Evolutionary conservation across 1,284 basidiomycete species (phyloP).

Genomic region (Austropuccinia psidii): DNA sequence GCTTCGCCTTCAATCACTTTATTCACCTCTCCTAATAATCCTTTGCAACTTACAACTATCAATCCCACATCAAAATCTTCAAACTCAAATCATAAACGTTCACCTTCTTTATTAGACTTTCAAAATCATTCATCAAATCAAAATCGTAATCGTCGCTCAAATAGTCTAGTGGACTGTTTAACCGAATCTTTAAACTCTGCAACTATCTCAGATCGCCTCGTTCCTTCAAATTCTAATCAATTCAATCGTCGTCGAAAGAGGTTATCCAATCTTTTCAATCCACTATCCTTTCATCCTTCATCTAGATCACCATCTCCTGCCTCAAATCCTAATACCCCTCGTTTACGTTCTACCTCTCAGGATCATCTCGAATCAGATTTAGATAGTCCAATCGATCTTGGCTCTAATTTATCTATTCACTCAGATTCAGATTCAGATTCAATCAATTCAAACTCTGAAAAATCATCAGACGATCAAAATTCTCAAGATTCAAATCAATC

Average conservation of each 20-base stretch:
- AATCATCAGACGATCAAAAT: slow-evolving; percentile 8
- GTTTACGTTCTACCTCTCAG: not conserved
- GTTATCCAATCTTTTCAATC: slow-evolving; percentile 22
- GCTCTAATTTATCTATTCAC: not conserved
- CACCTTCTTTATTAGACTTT: too few species aligned
- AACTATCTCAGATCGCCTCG: too few species aligned
- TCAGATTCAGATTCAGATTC: slow-evolving; percentile 28
- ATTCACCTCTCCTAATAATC: too few species aligned
- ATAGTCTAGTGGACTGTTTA: too few species aligned
- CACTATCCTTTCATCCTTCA: not conserved
- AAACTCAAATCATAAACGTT: too few species aligned
- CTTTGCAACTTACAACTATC: too few species aligned
- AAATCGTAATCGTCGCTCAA: too few species aligned
- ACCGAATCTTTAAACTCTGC: too few species aligned
- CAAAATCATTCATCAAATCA: too few species aligned
- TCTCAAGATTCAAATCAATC: not conserved
- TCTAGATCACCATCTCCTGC: slow-evolving; percentile 14
- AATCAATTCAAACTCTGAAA: slow-evolving; percentile 1
- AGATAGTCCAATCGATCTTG: not conserved
- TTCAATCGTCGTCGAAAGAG: slow-evolving; percentile 20
- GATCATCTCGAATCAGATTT: slow-evolving; percentile 12
- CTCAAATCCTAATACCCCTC: not conserved
- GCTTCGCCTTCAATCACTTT: too few species aligned
- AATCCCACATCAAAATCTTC: too few species aligned
- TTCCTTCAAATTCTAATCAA: too few species aligned